Base-by-base conservation (phyloP, 257 asterid genomes). In the Plectranthus barbatus region DNA sequence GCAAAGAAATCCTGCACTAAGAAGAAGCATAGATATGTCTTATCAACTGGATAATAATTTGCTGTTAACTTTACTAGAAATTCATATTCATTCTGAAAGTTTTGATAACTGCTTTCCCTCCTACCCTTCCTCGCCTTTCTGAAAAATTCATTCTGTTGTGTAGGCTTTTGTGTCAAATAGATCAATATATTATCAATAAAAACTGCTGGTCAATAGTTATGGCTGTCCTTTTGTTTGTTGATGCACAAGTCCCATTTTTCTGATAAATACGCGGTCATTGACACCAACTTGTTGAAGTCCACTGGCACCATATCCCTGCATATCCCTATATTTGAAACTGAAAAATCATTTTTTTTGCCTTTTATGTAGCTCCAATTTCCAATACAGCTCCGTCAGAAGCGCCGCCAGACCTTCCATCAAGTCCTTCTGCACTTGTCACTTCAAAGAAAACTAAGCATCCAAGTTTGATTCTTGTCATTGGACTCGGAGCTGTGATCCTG, bases 401-500 rank as follows among this genome's bases (percentile, higher is more conserved):
- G 61, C 83, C 82, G 26, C 78, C 85, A 41, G 19, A 54, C 50
- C 77, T 81, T 69, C 84, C 86, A 57, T 80, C 94, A 48, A 62
- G 76, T 69, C 88, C 88, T 70, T 80, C 80, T 36, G 64, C 82
- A 48, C 5, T 21, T 23, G 66, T 55, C 76, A 44, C 83, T 45
- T 72, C 95, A 45, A 64, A 76, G 64, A 79, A 74, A 77, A 75
- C 66, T 56, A 81, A 60, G 61, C 81, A 75, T 63, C 81, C 87
- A 14, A 79, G 81, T 77, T 74, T 85, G 61, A 64, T 82, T 76
- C 75, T 92, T 64, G 71, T 85, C 55, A 56, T 83, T 48, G 97
- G 85, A 67, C 80, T 86, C 70, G 97, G 89, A 55, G 95, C 88
- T 71, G 68, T 80, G 44, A 73, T 86, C 72, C 61, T 92, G 65